Evolutionary conservation across 352 stramenopile genomes (phyloP).

Genomic region (Pythium myriotylum): DNA sequence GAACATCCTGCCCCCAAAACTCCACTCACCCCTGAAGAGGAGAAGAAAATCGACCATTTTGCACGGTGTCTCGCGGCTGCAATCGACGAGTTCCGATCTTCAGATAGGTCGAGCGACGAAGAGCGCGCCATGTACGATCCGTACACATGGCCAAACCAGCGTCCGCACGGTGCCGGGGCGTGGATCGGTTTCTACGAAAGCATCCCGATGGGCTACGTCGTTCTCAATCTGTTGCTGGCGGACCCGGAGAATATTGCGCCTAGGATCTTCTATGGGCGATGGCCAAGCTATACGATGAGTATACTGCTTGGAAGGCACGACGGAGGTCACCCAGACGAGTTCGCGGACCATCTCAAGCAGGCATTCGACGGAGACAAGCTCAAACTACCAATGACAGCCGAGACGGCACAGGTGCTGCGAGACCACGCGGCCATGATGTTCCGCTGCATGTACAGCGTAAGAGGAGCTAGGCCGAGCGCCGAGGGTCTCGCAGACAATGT

Average conservation of each 20-base stretch:
- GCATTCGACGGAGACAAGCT: constrained; percentile 28
- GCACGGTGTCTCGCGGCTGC: constrained; percentile 26
- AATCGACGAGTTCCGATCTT: constrained; percentile 30
- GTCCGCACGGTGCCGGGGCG: constrained; percentile 20
- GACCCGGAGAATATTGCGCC: constrained; percentile 28
- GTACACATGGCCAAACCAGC: constrained; percentile 20
- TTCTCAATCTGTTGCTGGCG: constrained; percentile 38
- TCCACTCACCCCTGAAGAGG: constrained; percentile 13
- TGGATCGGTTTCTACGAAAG: constrained; percentile 7
- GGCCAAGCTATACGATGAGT: not conserved
- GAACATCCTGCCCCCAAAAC: not conserved
- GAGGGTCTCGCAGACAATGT: not conserved
- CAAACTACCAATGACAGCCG: constrained; percentile 24
- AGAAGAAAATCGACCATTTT: constrained; percentile 36
- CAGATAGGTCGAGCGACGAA: constrained; percentile 31
- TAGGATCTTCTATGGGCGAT: constrained; percentile 15
- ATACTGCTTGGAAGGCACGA: not conserved
- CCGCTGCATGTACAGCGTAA: constrained; percentile 12
- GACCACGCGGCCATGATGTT: constrained; percentile 35
- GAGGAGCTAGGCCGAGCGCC: not conserved
- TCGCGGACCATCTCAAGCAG: not conserved
- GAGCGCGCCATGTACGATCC: constrained; percentile 29
- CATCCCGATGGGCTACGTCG: constrained; percentile 23
- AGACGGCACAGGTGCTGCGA: constrained; percentile 27
- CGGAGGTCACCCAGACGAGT: not conserved